Evolutionary conservation across 2,329 filamentous ascomycete species (phyloP).

Genomic region (Pyricularia pennisetigena): DNA sequence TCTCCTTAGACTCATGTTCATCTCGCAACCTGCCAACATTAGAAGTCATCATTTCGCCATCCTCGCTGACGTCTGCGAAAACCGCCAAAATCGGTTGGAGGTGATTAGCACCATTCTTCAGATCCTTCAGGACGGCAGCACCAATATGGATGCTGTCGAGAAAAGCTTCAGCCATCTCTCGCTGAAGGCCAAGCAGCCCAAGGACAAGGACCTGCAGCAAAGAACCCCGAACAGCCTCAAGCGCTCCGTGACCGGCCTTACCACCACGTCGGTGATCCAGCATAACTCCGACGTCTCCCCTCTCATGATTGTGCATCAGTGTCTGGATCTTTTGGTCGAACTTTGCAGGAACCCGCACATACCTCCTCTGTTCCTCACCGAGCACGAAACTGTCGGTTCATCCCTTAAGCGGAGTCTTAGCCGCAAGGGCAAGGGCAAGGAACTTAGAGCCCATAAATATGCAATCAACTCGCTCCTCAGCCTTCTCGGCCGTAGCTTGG

Average conservation of each 20-base stretch:
- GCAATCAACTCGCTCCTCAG: conserved; percentile 85
- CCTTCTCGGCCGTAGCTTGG: conserved; percentile 83
- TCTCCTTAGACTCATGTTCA: conserved; percentile 96
- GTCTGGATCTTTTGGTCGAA: conserved; percentile 74
- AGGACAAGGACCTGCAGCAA: conserved; percentile 57
- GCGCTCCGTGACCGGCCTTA: conserved; percentile 40
- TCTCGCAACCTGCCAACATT: conserved; percentile 80
- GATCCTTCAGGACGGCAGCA: conserved; percentile 90
- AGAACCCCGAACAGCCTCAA: conserved; percentile 53
- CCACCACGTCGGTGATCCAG: conserved; percentile 31
- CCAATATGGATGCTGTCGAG: conserved; percentile 87
- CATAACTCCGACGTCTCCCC: conserved; percentile 84
- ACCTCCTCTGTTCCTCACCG: conserved; percentile 83
- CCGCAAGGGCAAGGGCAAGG: conserved; percentile 82
- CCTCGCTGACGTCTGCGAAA: conserved; percentile 85
- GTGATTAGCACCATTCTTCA: conserved; percentile 87
- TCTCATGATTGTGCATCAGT: conserved; percentile 91
- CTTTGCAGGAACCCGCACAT: conserved; percentile 80
- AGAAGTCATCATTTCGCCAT: conserved; percentile 78
- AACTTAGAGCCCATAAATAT: conserved; percentile 74
- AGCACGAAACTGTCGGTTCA: conserved; percentile 69
- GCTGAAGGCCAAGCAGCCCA: conserved; percentile 74
- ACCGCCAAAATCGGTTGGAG: conserved; percentile 90
- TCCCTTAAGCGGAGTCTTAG: conserved; percentile 67
- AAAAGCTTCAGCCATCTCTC: conserved; percentile 92